Evolutionary conservation across 352 stramenopile genomes (phyloP), one percentile per base, ranked within the genome.

Genomic region (Phytopythium cucurbitacearum): DNA sequence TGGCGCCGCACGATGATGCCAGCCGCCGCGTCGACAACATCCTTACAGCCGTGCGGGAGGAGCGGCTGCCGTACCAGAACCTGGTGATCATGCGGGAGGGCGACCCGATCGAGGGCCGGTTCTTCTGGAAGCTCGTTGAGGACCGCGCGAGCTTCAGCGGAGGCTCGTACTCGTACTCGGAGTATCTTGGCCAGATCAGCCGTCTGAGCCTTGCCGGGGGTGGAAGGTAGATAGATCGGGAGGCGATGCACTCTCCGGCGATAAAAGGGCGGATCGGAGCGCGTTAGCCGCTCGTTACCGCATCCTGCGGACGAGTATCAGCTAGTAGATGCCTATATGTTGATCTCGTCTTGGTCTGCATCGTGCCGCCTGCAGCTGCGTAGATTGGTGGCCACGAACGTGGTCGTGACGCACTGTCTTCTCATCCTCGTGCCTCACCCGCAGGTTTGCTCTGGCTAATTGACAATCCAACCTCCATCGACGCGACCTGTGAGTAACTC

Each of bases 111-210:
- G 96, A 99, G 69, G 84, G 84, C 52, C 88, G 93, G 38, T 99
- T 98, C 75, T 99, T 95, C 69, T 92, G 93, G 92, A 95, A 98
- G 62, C 82, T 99, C 45, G 91, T 99, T 43, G 97, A 99, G 80
- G 97, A 99, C 76, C 85, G 96, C 53, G 96, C 97, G 48, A 97
- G 89, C 48, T 99, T 99, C 80, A 83, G 85, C 37, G 97, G 97
- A 33, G 97, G 97, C 33, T 97, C 94, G 37, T 98, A 97, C 68
- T 98, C 92, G 53, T 99, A 99, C 76, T 81, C 89, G 41, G 97
- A 99, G 74, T 99, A 98, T 73, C 87, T 99, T 65, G 80, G 80
- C 32, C 77, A 94, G 67, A 88, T 96, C 63, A 93, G 71, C 52
- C 83, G 86, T 48, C 56, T 91, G 69, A 91, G 80, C 50, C 56